Conservation (phyloP, 805 yeast species). For the Metschnikowia shivogae region DNA sequence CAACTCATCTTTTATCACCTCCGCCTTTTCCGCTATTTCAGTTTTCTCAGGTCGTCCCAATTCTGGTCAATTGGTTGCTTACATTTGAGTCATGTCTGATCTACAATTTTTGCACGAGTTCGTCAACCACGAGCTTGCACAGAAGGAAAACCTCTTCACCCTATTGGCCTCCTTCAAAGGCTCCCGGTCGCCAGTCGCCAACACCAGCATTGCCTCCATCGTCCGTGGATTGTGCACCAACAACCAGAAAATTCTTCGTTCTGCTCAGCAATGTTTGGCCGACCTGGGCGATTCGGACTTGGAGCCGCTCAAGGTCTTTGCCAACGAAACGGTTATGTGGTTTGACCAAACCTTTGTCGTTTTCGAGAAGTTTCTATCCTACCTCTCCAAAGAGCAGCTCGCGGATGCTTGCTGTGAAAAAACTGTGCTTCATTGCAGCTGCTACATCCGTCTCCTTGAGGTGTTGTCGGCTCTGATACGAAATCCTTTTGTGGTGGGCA, state of each 20-base stretch:
- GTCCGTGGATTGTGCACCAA: conserved; percentile 40
- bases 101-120: conserved; percentile 7
- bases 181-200: conserved; percentile 18
- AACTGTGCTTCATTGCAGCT: conserved; percentile 30
- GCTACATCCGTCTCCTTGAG: conserved; percentile 29
- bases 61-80: no score
- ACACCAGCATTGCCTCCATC: conserved; percentile 26
- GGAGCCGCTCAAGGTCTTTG: conserved; percentile 31
- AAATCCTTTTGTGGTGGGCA: conserved; percentile 39
- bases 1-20: conserved; percentile 2
- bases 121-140: conserved; percentile 24
- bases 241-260: conserved; percentile 26
- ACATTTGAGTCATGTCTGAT: background rate
- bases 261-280: conserved; percentile 15
- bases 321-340: conserved; percentile 39
- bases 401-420: conserved; percentile 20
- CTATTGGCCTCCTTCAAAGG: conserved; percentile 34
- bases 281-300: conserved; percentile 14
- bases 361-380: conserved; percentile 29
- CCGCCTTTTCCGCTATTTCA: background rate
- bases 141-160: conserved; percentile 33
- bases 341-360: conserved; percentile 31
- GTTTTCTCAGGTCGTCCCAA: background rate
- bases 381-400: conserved; percentile 15
- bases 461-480: conserved; percentile 22